Evolutionary conservation across 106 monocot species (phyloP), one percentile per base, ranked within the genome.

Genomic region (Phalaenopsis equestris): DNA sequence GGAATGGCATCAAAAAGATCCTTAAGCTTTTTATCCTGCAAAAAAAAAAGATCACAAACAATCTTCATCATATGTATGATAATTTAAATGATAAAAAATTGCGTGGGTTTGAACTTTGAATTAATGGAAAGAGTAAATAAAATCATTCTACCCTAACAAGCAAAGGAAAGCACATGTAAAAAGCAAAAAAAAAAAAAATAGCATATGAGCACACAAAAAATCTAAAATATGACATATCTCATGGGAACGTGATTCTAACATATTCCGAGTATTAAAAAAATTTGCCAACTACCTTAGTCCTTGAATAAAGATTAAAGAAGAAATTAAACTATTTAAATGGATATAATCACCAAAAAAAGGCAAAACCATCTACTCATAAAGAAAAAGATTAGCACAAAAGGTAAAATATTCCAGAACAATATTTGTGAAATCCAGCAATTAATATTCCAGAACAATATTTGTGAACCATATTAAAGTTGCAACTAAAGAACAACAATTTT

Each of bases 1-100:
- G 99, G 99, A 77, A 99, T 95, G 39, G 67, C 87, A 42, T 90
- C 86, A 86, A 95, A 99, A 74, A 78, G 80, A 77, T 92, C 90
- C 90, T 91, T 99, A 43, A 99, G 90, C 81, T 87, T 99, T 87
- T 93, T 95, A 78, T 99, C 99, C 99, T 99, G 86, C 68, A 89
- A 30, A 24, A 76, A 18, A 52, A 75, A 1, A 42, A 11, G 7
- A 30, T 8, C 21, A 52, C 24, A 3, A 75, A 24, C 16, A 76
- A 49, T 48, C 24, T 76, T 76, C 21, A 42, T 43, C 74, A 74
- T 8, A 42, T 74, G 2, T n/a, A 43, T 1, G 18, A 76, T 49
- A 76, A 42, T 46, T 15, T 9, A 49, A 76, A 24, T 49, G 48
- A 18, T 24, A 76, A 14, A 39, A 14, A 76, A 48, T 11, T 37